Evolutionary conservation across 2,329 filamentous ascomycete genomes (phyloP).

Genomic region (Colletotrichum sp.): DNA sequence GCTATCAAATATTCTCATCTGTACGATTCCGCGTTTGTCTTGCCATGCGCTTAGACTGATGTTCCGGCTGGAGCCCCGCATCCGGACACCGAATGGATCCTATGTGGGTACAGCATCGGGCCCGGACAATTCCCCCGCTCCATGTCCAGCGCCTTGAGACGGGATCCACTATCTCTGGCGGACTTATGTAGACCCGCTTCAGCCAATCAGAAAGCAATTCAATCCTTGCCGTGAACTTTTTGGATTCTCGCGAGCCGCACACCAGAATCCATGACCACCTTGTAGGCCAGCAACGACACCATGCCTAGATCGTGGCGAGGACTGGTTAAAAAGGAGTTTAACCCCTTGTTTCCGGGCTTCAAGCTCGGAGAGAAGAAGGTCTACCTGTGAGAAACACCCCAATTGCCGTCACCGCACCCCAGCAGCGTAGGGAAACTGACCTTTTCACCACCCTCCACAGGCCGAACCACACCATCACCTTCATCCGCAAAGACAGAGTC

Average conservation of each 20-base stretch:
- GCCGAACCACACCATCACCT: slow-evolving; percentile 80
- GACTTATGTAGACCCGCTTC: slow-evolving; percentile 9
- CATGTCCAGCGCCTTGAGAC: neutral
- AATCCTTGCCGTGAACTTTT: slow-evolving; percentile 7
- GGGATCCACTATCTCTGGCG: neutral
- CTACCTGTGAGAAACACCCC: slow-evolving; percentile 51
- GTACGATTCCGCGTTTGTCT: neutral
- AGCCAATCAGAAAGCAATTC: slow-evolving; percentile 10
- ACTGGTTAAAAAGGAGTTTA: no score
- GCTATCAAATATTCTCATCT: neutral
- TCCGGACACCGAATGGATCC: neutral
- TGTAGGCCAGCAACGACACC: slow-evolving; percentile 22
- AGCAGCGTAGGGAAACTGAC: neutral
- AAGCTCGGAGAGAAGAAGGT: slow-evolving; percentile 59
- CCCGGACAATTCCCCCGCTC: neutral
- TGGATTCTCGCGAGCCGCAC: slow-evolving; percentile 5
- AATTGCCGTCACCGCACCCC: neutral
- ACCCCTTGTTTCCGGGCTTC: slow-evolving; percentile 36
- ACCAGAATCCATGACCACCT: neutral
- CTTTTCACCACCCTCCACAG: slow-evolving; percentile 47
- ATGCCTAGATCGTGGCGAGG: slow-evolving; percentile 26
- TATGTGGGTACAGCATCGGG: neutral
- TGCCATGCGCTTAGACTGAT: neutral
- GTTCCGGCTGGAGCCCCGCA: neutral
- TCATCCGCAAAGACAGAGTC: slow-evolving; percentile 74